Base-by-base conservation (phyloP, 306 rosid species). In the Lathyrus aphaca region DNA sequence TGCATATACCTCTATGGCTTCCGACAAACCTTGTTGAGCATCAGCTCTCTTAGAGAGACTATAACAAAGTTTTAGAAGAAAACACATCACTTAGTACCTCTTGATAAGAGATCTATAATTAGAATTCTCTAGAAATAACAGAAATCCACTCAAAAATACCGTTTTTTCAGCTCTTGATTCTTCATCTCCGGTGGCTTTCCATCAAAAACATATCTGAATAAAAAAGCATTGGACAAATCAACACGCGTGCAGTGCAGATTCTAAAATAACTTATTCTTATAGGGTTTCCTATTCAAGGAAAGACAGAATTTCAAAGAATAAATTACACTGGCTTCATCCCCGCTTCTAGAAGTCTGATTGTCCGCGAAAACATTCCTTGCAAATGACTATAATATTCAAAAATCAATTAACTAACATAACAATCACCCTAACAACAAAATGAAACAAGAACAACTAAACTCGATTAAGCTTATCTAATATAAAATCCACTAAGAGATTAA, bases 351-450 rank as follows among this genome's bases (percentile, higher is more conserved):
- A 94, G 97, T 75, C 97, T 86, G 71, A 94, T 94, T 13, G 98
- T 94, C 78, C 98, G 81, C 1, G 83, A 25, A 81, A 94, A 94
- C 98, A 94, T 87, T 69, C 98, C 98, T 83, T 93, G 98, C 92
- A 93, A 82, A 80, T 94, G 98, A 79, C 98, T 94, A 45, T 21
- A 78, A 62, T 69, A 79, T 39, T 66, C 37, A 79, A 69, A 79
- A 81, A 68, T n/a, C 25, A 48, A 48, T 48, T 30, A 66, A 66
- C 23, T 65, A 72, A 65, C 35, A 30, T 1, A 30, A 30, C 7
- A 30, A 30, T 27, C 51, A 16, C 30, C 49, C 5, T 54, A 10
- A 3, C 3, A 70, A 30, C 14, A 71, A 71, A 71, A 50, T n/a
- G 8, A 59, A 68, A 45, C 10, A 15, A 38, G 30, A 73, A 50